Evolutionary conservation across 2,329 filamentous ascomycete species (phyloP), one percentile per base, ranked within the genome.

Genomic region (Colletotrichum simmondsii): DNA sequence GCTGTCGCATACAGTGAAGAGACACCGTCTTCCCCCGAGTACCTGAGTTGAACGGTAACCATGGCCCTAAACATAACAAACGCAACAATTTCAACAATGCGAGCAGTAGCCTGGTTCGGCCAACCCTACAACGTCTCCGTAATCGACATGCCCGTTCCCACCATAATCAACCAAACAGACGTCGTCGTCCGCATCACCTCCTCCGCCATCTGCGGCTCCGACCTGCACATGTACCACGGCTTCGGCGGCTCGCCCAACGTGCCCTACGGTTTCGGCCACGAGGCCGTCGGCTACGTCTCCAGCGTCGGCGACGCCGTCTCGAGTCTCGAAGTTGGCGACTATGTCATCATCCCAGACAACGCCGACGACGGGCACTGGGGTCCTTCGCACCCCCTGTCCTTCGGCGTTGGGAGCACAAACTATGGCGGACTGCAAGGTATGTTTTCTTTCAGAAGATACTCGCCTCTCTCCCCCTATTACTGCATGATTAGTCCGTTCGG

Each of bases 281-380:
- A 86, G 76, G 82, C 82, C 57, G 78, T 85, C n/a, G 84, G 84
- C 19, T 63, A 80, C 52, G 77, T 85, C 2, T 73, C 77, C 32
- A 74, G 77, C n/a, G 73, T 84, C 46, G 85, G 85, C 1, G 62
- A 76, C 10, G 78, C 75, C 12, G 82, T 85, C 52, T 42, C 37
- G 37, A 8, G 37, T 8, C 14, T 42, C 8, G 16, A 16, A 5
- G 37, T 42, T 42, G 37, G 37, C 16, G 37, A 19, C 37, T 42
- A 42, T 19, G 37, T 42, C 37, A 42, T 42, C 37, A 12, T 42
- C 14, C 16, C 37, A 19, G 37, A 42, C 37, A 42, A 42, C 37
- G 37, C 37, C 14, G 16, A 42, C 37, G 16, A 42, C 37, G 37
- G 37, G 37, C 37, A 42, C 37, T 42, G 37, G 6, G 37, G 37